Evolutionary conservation across 257 asterid genomes (phyloP).

Genomic region (Rauvolfia tetraphylla): DNA sequence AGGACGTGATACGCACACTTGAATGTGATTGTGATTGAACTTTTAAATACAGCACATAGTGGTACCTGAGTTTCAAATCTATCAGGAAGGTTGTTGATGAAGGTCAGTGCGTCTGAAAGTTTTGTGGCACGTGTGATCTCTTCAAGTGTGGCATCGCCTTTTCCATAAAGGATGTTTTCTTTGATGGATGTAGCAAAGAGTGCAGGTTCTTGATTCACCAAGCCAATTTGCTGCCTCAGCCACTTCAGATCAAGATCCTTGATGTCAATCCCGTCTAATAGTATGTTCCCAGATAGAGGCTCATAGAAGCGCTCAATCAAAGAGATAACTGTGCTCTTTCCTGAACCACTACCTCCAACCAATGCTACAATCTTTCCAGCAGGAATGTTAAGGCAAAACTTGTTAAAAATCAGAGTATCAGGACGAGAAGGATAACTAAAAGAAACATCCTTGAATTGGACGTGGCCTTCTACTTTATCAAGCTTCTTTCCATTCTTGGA

Average conservation of each 20-base stretch:
- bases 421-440: constrained; percentile 93
- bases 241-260: constrained; percentile 72
- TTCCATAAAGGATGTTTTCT: constrained; percentile 85
- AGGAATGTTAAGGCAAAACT: constrained; percentile 67
- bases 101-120: constrained; percentile 82
- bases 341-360: constrained; percentile 97
- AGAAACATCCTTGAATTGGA: constrained; percentile 63
- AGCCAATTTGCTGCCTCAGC: constrained; percentile 81
- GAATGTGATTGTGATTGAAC: neutral
- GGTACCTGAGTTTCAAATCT: constrained; percentile 87
- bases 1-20: neutral
- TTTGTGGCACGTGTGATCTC: constrained; percentile 78
- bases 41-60: neutral
- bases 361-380: constrained; percentile 88
- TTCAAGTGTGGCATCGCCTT: constrained; percentile 65
- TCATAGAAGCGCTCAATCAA: constrained; percentile 91
- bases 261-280: constrained; percentile 64
- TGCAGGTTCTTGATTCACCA: constrained; percentile 95
- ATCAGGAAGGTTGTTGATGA: constrained; percentile 80
- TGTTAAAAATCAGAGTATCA: constrained; percentile 61
- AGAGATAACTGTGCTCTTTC: constrained; percentile 92
- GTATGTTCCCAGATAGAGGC: constrained; percentile 58
- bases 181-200: constrained; percentile 82
- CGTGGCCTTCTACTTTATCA: constrained; percentile 69
- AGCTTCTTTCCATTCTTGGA: constrained; percentile 44